Percentiles rank a stretch among this genome's conserved stretches.
These are phyloP conservation scores for Glonium stellatum DNA, from an alignment of 495 filamentous ascomycete genomes.

Conservation along the genomic window DNA sequence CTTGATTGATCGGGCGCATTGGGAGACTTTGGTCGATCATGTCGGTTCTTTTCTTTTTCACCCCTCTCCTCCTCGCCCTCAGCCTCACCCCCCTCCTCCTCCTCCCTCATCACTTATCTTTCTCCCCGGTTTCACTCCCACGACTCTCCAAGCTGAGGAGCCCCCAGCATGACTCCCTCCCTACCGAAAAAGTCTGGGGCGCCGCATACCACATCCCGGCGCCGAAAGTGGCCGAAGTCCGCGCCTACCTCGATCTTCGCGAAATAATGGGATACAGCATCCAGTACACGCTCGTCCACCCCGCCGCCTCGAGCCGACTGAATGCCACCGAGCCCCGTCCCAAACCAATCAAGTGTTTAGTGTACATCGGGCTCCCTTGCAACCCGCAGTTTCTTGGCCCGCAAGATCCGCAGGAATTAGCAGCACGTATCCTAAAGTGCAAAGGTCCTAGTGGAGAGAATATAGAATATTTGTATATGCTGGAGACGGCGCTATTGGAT, in stretches of 20 bases:
- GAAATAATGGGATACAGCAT: slow-evolving; percentile 96
- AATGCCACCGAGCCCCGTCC: slow-evolving; percentile 4
- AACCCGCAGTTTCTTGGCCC: slow-evolving; percentile 90
- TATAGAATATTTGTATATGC: slow-evolving; percentile 76
- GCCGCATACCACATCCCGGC: slow-evolving; percentile 83
- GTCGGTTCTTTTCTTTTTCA: slow-evolving; percentile 23
- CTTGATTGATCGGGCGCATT: slow-evolving; percentile 73
- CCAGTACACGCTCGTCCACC: slow-evolving; percentile 75
- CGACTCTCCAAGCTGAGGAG: slow-evolving; percentile 23
- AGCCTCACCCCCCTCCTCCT: slow-evolving; percentile 14
- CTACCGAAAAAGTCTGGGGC: slow-evolving; percentile 72
- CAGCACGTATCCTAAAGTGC: slow-evolving; percentile 71
- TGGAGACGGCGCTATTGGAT: slow-evolving; percentile 69
- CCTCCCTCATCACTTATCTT: not conserved
- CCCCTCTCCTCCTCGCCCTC: not conserved
- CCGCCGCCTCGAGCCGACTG: slow-evolving; percentile 39
- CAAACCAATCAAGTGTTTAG: slow-evolving; percentile 49
- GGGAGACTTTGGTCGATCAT: slow-evolving; percentile 70
- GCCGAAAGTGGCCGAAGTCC: slow-evolving; percentile 68
- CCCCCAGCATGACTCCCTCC: not conserved
- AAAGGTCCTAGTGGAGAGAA: slow-evolving; percentile 84
- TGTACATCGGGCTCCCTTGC: slow-evolving; percentile 90
- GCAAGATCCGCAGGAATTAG: slow-evolving; percentile 73
- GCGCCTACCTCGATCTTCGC: slow-evolving; percentile 86
- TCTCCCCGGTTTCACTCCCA: slow-evolving; percentile 10